A percentile compares a stretch with the other conserved stretches of the same genome.
Conservation (phyloP, 2,329 filamentous ascomycete species). For the Hymenoscyphus infarciens region DNA sequence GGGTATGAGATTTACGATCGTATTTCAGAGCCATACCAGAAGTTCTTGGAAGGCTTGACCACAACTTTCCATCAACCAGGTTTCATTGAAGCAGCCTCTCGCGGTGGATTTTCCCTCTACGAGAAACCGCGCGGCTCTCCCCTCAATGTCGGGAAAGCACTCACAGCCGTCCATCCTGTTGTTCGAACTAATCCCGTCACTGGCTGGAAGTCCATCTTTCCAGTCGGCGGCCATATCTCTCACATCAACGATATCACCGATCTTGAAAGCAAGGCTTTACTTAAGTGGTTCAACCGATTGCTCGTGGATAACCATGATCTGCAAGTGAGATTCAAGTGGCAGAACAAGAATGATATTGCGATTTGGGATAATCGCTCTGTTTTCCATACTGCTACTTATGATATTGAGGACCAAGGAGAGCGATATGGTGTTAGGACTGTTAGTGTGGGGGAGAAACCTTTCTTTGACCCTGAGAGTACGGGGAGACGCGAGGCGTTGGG, state of each 20-base stretch:
- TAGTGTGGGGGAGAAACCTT: conserved; percentile 47
- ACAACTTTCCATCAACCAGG: conserved; percentile 49
- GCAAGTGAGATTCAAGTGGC: conserved; percentile 42
- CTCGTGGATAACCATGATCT: conserved; percentile 54
- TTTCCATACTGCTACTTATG: conserved; percentile 52
- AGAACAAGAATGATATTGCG: conserved; percentile 36
- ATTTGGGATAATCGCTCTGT: conserved; percentile 57
- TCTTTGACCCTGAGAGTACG: conserved; percentile 45
- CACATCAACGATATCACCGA: conserved; percentile 50
- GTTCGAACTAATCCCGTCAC: conserved; percentile 46
- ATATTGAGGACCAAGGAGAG: conserved; percentile 46
- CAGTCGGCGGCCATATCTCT: conserved; percentile 47
- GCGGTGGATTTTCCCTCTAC: conserved; percentile 44
- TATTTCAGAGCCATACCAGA: conserved; percentile 52
- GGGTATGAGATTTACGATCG: conserved; percentile 66
- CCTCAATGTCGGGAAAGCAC: conserved; percentile 45
- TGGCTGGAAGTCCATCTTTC: conserved; percentile 53
- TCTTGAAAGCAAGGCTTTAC: conserved; percentile 46
- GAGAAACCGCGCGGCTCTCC: conserved; percentile 45
- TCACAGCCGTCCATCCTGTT: conserved; percentile 51
- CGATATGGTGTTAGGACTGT: conserved; percentile 46
- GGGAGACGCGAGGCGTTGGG: conserved; percentile 41
- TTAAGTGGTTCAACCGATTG: conserved; percentile 50
- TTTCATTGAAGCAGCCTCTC: conserved; percentile 47
- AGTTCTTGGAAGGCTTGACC: conserved; percentile 57